Percentiles rank a stretch among this genome's conserved stretches.
Evolutionary conservation across 2,329 filamentous ascomycete genomes (phyloP).

Genomic region (Pseudogymnoascus sp.): DNA sequence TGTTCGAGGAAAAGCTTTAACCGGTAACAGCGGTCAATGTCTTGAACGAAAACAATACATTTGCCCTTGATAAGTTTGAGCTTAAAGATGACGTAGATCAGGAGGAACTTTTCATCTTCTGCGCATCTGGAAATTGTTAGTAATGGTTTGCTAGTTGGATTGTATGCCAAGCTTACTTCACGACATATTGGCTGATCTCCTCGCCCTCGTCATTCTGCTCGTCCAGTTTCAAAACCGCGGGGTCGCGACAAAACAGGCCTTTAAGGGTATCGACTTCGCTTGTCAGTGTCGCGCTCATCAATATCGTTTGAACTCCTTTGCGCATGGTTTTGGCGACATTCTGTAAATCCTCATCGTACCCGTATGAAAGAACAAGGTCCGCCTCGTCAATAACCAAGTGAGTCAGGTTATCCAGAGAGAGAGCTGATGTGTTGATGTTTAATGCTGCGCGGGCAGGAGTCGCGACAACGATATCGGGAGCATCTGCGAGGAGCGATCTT

Average conservation of each 20-base stretch:
- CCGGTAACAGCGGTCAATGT: conserved; percentile 84
- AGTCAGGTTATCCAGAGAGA: conserved; percentile 64
- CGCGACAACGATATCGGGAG: conserved; percentile 82
- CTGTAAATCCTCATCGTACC: conserved; percentile 84
- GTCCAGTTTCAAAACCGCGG: conserved; percentile 73
- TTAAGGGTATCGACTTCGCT: conserved; percentile 82
- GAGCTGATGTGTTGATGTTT: conserved; percentile 65
- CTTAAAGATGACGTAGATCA: conserved; percentile 93
- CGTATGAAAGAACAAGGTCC: conserved; percentile 87
- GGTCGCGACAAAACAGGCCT: conserved; percentile 75
- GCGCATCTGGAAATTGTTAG: conserved; percentile 52
- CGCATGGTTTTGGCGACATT: conserved; percentile 72
- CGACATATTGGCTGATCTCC: conserved; percentile 77
- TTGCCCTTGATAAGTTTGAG: conserved; percentile 91
- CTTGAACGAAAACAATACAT: conserved; percentile 74
- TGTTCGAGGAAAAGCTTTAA: conserved; percentile 94
- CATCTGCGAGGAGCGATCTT: conserved; percentile 75
- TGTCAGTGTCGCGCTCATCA: conserved; percentile 91
- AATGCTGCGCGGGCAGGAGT: conserved; percentile 80
- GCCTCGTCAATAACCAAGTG: conserved; percentile 87
- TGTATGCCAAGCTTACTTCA: conserved; percentile 51
- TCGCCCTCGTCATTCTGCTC: conserved; percentile 72
- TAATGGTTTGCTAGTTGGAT: neutral
- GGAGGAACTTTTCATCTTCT: conserved; percentile 95
- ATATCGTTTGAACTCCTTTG: conserved; percentile 78